Percentiles rank a stretch among this genome's conserved stretches.
phyloP scores from a whole-genome alignment of 768 basidiomycete species.

The Cyclocybe aegerita region DNA sequence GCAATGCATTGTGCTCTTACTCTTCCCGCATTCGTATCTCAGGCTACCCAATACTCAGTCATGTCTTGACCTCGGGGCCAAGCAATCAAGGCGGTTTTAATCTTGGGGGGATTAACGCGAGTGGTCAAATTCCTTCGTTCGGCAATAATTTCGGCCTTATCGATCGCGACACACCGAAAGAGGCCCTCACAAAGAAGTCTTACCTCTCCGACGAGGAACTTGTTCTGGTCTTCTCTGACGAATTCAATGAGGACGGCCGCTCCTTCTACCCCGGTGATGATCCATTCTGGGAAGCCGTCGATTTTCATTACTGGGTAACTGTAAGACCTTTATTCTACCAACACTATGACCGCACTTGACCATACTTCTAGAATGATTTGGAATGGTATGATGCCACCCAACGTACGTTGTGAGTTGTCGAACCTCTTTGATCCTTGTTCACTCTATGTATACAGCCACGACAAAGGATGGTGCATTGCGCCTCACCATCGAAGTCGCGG shows the following conservation, averaged over 20 bases:
- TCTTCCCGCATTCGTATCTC: not conserved
- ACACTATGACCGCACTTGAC: not conserved
- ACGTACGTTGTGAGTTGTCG: conserved; percentile 12
- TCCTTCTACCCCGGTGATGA: conserved; percentile 61
- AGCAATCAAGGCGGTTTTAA: conserved; percentile 59
- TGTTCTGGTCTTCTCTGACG: conserved; percentile 73
- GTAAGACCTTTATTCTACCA: conserved; percentile 23
- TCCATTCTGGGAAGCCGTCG: conserved; percentile 50
- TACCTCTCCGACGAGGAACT: conserved; percentile 54
- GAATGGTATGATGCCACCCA: conserved; percentile 68
- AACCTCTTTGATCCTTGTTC: not conserved
- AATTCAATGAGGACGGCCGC: conserved; percentile 67
- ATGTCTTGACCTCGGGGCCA: conserved; percentile 40
- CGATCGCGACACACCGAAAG: conserved; percentile 69
- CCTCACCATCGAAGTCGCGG: conserved; percentile 57
- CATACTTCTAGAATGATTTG: conserved; percentile 40
- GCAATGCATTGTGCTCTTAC: not conserved
- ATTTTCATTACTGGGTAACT: conserved; percentile 59
- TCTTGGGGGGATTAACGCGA: conserved; percentile 69
- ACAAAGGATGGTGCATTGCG: conserved; percentile 68
- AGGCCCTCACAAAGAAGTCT: conserved; percentile 48
- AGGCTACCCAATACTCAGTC: conserved; percentile 52
- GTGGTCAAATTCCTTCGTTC: conserved; percentile 62
- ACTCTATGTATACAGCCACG: conserved; percentile 38
- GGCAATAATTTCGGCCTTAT: conserved; percentile 62